phyloP scores from a whole-genome alignment of 2,329 filamentous ascomycete genomes.

The Seiridium unicorne region DNA sequence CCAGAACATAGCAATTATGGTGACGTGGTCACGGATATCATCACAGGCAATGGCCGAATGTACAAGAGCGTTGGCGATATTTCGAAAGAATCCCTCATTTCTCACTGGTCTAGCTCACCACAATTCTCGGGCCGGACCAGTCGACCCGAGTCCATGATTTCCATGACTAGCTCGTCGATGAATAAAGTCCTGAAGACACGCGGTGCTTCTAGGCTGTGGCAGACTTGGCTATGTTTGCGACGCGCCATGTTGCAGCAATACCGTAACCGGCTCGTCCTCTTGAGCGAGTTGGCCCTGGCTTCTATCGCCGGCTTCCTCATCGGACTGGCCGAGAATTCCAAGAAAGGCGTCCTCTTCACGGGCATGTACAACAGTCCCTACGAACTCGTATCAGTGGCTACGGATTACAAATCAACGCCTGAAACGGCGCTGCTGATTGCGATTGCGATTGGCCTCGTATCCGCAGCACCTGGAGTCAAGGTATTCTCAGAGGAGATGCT shows the following conservation, averaged over 20 bases:
- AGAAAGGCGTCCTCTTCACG: conserved; percentile 51
- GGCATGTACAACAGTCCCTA: conserved; percentile 52
- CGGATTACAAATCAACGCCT: conserved; percentile 48
- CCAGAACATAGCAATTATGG: conserved; percentile 50
- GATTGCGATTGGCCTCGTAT: conserved; percentile 55
- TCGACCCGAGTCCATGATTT: conserved; percentile 23
- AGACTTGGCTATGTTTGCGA: conserved; percentile 50
- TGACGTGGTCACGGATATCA: conserved; percentile 60
- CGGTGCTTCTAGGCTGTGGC: conserved; percentile 45
- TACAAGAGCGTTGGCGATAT: conserved; percentile 48
- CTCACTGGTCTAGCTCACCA: conserved; percentile 40
- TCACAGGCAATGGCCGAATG: conserved; percentile 52
- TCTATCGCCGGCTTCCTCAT: conserved; percentile 52
- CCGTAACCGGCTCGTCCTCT: conserved; percentile 47
- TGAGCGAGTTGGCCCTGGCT: conserved; percentile 53
- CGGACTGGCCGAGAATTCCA: conserved; percentile 48
- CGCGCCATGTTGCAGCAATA: conserved; percentile 57
- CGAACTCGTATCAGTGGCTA: conserved; percentile 47
- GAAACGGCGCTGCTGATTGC: conserved; percentile 51
- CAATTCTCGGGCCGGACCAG: conserved; percentile 20
- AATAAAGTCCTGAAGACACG: conserved; percentile 45
- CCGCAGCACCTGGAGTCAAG: conserved; percentile 53
- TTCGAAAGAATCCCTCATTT: conserved; percentile 47
- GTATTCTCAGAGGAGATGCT: conserved; percentile 56
- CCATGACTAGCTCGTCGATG: conserved; percentile 31